Conservation (phyloP, 192 early-diverging fungal species). For the Coemansia sp. region DNA sequence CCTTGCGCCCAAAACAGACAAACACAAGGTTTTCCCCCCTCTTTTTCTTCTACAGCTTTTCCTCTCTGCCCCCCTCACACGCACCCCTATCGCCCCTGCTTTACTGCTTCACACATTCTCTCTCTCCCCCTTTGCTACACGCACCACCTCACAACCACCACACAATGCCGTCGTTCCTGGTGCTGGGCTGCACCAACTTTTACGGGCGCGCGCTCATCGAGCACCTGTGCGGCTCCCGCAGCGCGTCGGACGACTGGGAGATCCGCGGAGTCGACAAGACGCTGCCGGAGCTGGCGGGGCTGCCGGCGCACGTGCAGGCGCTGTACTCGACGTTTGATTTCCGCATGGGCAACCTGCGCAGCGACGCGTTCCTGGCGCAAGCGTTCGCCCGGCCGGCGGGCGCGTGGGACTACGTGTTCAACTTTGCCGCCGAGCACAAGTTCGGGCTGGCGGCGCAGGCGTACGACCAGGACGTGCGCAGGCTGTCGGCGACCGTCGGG, state of each 20-base stretch:
- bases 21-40: too few species aligned
- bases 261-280: slow-evolving; percentile 47
- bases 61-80: too few species aligned
- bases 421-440: slow-evolving; percentile 92
- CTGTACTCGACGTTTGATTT: slow-evolving; percentile 36
- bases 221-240: slow-evolving; percentile 20
- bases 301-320: slow-evolving; percentile 16
- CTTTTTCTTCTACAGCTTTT: too few species aligned
- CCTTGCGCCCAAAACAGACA: too few species aligned
- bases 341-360: slow-evolving; percentile 47
- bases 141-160: too few species aligned
- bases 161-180: slow-evolving; percentile 39
- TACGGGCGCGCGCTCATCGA: slow-evolving; percentile 41
- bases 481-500: slow-evolving; percentile 72
- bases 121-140: neutral
- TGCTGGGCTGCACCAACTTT: slow-evolving; percentile 43
- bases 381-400: slow-evolving; percentile 68
- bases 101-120: too few species aligned
- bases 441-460: slow-evolving; percentile 84
- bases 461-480: slow-evolving; percentile 42
- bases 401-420: slow-evolving; percentile 89
- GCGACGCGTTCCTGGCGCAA: slow-evolving; percentile 54
- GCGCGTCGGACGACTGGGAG: slow-evolving; percentile 11
- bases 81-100: too few species aligned
- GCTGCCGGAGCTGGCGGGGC: slow-evolving; percentile 33